These are phyloP conservation scores for Cornus kousa DNA, from an alignment of 148 eudicot genomes.

Conservation along the genomic window DNA sequence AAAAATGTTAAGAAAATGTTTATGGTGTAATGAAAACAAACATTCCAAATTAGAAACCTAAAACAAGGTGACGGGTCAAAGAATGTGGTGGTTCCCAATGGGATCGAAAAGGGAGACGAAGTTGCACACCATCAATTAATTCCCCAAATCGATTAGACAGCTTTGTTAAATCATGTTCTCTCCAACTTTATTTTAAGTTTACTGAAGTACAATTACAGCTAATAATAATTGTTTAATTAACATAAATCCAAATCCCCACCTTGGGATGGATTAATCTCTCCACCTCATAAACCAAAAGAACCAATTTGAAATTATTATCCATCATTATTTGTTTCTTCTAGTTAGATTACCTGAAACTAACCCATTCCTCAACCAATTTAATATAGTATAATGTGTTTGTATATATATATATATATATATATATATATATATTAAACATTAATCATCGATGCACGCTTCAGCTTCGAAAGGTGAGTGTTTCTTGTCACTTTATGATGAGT, in stretches of 20 bases:
- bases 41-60: constrained; percentile 7
- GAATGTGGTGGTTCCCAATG: background rate
- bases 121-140: background rate
- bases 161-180: background rate
- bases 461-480: constrained; percentile 1
- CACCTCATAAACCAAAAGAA: background rate
- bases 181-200: background rate
- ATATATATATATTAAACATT: background rate
- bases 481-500: too few relatives aligned
- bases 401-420: background rate
- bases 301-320: too few relatives aligned
- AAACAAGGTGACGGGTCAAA: background rate
- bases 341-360: background rate
- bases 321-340: background rate
- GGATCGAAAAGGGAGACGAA: background rate
- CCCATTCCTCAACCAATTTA: background rate
- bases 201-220: constrained; percentile 13
- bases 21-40: background rate
- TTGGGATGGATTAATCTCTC: background rate
- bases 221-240: background rate
- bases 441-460: background rate
- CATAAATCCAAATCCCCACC: background rate
- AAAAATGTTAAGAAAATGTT: background rate
- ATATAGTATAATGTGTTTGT: background rate
- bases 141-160: background rate